Evolutionary conservation across 768 basidiomycete genomes (phyloP).

Genomic region (Omphalotus guepiniiformis): DNA sequence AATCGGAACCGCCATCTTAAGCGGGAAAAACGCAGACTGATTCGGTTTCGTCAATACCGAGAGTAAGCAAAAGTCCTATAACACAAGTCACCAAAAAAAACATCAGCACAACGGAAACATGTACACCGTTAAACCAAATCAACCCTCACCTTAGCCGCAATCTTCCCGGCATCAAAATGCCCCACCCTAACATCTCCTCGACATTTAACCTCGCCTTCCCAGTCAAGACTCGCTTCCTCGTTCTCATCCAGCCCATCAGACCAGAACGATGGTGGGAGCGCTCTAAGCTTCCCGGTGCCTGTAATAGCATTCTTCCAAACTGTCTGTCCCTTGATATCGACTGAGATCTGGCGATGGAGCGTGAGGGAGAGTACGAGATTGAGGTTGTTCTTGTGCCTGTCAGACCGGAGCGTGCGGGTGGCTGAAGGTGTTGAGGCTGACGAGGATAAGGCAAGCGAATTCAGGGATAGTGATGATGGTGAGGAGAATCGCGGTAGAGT

Average conservation of each 20-base stretch:
- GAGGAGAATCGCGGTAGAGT: neutral
- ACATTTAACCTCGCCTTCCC: constrained; percentile 6
- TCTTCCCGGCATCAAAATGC: constrained; percentile 5
- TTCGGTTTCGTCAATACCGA: neutral
- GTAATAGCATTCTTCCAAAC: constrained; percentile 1
- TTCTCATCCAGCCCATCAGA: neutral
- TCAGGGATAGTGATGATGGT: neutral
- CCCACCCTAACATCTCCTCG: neutral
- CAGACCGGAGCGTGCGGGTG: too few relatives aligned
- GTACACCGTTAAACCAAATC: neutral
- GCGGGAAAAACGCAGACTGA: neutral
- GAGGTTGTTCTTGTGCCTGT: neutral
- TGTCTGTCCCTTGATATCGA: constrained; percentile 4
- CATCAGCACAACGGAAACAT: neutral
- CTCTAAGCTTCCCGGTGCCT: neutral
- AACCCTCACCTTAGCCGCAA: neutral
- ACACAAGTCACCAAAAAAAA: too few relatives aligned
- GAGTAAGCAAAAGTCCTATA: constrained; percentile 4
- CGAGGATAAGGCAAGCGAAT: too few relatives aligned
- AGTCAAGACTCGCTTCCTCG: constrained; percentile 4
- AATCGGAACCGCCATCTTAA: constrained; percentile 1
- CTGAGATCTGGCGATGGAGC: constrained; percentile 3
- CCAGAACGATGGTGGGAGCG: neutral
- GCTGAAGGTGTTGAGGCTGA: too few relatives aligned
- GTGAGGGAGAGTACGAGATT: neutral